Conservation (phyloP, 768 basidiomycete genomes). For the Holtermannia corniformis region DNA sequence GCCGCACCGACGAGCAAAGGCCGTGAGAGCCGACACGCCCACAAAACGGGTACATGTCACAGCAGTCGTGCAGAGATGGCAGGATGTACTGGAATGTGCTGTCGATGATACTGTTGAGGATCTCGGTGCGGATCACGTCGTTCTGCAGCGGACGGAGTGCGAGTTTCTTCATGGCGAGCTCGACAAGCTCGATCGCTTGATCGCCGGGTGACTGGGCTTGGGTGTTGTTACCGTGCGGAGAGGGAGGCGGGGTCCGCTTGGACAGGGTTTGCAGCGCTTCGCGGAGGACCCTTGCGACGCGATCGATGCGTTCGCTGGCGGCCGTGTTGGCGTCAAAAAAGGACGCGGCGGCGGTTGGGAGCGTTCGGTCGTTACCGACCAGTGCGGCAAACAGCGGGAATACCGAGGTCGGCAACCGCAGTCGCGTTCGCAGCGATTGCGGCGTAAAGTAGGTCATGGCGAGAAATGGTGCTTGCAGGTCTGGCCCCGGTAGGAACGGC, state of each 20-base stretch:
- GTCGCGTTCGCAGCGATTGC: conserved; percentile 21
- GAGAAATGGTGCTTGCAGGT: conserved; percentile 14
- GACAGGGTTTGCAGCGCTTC: conserved; percentile 19
- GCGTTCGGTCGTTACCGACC: conserved; percentile 37
- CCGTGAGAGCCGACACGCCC: conserved; percentile 1
- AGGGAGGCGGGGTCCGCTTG: neutral
- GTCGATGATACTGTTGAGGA: conserved; percentile 34
- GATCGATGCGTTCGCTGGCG: conserved; percentile 24
- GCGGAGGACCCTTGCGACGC: conserved; percentile 32
- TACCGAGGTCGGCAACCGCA: conserved; percentile 30
- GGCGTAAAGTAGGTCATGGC: conserved; percentile 25
- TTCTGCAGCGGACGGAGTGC: conserved; percentile 19
- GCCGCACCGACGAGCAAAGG: neutral
- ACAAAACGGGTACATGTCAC: conserved; percentile 26
- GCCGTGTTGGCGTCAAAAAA: conserved; percentile 25
- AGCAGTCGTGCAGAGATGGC: conserved; percentile 19
- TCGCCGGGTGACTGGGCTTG: conserved; percentile 24
- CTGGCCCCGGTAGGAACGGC: conserved; percentile 13
- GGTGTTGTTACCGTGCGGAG: neutral
- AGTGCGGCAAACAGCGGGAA: conserved; percentile 36
- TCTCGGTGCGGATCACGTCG: conserved; percentile 16
- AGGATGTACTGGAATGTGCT: conserved; percentile 36
- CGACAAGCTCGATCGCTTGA: conserved; percentile 31
- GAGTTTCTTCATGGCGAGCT: conserved; percentile 23
- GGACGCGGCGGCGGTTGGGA: conserved; percentile 10